Evolutionary conservation across 2,329 filamentous ascomycete genomes (phyloP), one percentile per base, ranked within the genome.

Genomic region (Shiraia sp.): DNA sequence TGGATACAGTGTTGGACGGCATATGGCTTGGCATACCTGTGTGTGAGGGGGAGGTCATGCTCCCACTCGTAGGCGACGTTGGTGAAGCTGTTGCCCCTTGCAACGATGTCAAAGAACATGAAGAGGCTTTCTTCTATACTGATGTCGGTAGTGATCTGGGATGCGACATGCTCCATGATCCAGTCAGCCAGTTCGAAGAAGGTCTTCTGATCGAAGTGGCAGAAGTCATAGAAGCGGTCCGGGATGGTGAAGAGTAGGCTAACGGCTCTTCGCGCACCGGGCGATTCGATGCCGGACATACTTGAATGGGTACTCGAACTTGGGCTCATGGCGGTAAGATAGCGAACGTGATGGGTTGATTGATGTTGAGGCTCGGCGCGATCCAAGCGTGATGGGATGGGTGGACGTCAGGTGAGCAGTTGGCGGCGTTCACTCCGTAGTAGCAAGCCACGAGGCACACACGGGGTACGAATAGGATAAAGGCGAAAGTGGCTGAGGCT

Each of bases 141-240:
- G 45, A 68, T 59, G 36, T 64, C 59, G 14, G 53, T 43, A 2
- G 57, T 46, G n/a, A 61, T 46, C 23, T 57, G 55, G 15, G 58
- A 64, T 31, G 61, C 46, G 43, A 61, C 56, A 44, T 69, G 58
- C 39, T 58, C 63, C 23, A 65, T 49, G 23, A 67, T 61, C 66
- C 65, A 69, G 49, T 69, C 66, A n/a, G 65, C 61, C 14, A 69
- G 55, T 40, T 65, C 59, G 32, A 66, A 61, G 33, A 68, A 69
- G 42, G 64, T 67, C 45, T 65, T 60, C 36, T 68, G 65, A 35
- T 69, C 65, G 56, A 69, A 61, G 45, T 67, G 65, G 41, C 57
- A 61, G 51, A 68, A 69, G 36, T 64, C 64, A 32, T 63, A 56
- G 58, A 69, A 69, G 40, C 63, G 58, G 39, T 66, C 58, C 4